A percentile compares a stretch with the other conserved stretches of the same genome.
These are phyloP conservation scores for Daedalea quercina DNA, from an alignment of 768 basidiomycete genomes.

Conservation along the genomic window DNA sequence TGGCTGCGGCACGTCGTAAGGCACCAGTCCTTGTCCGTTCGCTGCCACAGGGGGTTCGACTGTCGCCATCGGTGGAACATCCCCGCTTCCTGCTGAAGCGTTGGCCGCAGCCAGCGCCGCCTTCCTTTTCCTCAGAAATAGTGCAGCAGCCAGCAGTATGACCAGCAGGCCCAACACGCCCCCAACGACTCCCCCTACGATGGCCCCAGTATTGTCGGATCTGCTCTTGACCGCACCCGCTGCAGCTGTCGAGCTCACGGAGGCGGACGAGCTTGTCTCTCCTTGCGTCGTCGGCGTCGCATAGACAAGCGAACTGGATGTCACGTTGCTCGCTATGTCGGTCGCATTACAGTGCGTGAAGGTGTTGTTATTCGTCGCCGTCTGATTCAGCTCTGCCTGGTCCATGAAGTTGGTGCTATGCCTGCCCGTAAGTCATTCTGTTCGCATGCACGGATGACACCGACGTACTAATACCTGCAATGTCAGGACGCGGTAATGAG, in stretches of 20 bases:
- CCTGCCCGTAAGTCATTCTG: neutral
- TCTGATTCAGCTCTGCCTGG: neutral
- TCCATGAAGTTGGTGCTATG: neutral
- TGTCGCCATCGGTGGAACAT: too few relatives aligned
- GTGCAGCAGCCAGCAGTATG: neutral
- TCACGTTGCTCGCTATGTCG: neutral
- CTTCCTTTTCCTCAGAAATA: neutral
- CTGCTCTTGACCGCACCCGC: neutral
- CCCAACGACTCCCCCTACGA: neutral
- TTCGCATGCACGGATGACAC: neutral
- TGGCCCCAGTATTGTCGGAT: neutral
- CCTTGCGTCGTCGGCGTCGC: neutral
- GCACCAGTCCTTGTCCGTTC: too few relatives aligned
- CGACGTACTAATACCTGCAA: neutral
- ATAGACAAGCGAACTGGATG: neutral
- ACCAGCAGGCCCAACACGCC: neutral
- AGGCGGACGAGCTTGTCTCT: neutral
- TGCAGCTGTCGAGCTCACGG: neutral
- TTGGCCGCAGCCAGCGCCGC: neutral
- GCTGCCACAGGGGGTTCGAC: too few relatives aligned
- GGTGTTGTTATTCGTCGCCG: neutral
- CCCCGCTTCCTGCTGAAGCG: neutral
- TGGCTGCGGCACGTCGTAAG: too few relatives aligned
- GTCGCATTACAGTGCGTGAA: neutral
- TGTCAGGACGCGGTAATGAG: neutral